Base-by-base conservation (phyloP, 306 rosid genomes). In the Hippophae rhamnoides region DNA sequence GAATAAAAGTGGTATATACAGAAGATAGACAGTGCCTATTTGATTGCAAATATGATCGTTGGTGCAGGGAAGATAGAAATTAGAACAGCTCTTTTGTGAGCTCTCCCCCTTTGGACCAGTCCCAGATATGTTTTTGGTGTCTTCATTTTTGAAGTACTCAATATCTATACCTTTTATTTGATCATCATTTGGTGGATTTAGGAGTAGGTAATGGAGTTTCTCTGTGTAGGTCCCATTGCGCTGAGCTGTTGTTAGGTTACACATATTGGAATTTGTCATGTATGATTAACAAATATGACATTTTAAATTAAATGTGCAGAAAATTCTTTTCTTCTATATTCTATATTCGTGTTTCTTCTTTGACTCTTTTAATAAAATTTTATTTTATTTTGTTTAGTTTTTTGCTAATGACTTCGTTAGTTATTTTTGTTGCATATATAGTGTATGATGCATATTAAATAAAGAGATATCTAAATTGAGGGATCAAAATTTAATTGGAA, bases 271-370 rank as follows among this genome's bases (percentile, higher is more conserved):
- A 31, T 31, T 31, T 31, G 38, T 31, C 78, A 92, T 31, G 71
- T 61, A 31, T 31, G 38, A 80, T 76, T 78, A 62, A 69, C 68
- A 55, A 69, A 66, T 80, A 72, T 31, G 3, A 75, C 84, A 74
- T 80, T 84, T 76, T 68, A 18, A 18, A 18, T 31, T 31, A 78
- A 85, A 83, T 85, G 93, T 85, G 96, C 93, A 88, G 83, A 79
- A 71, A 76, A 77, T 82, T 82, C 74, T 78, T 80, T 70, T 62
- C 57, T 71, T 60, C 60, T 0, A 31, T 31, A 31, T 31, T 31
- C 38, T 2, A 31, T 2, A 2, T 31, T 31, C 38, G 38, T 31
- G 38, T 31, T 31, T 31, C 4, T 2, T 31, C 38, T 2, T 31
- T 31, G 38, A 18, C 23, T 18, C 23, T 18, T 18, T 31, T 31